Conservation (phyloP, 2,329 filamentous ascomycete species). For the Diaporthe ampelina region DNA sequence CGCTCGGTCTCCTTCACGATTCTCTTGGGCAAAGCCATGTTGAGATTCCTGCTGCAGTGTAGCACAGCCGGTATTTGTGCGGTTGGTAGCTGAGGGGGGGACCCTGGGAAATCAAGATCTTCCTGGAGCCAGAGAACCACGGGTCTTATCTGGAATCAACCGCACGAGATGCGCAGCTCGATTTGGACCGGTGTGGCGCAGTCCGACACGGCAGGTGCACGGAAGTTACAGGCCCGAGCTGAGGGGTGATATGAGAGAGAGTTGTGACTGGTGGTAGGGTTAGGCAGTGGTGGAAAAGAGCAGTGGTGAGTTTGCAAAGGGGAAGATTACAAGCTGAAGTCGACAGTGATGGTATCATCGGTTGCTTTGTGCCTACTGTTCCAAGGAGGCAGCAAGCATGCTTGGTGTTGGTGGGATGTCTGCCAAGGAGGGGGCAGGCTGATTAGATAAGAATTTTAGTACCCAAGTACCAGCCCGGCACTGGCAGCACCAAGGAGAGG, state of each 20-base stretch:
- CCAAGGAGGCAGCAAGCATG: neutral
- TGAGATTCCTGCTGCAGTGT: slow-evolving; percentile 28
- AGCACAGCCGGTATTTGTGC: neutral
- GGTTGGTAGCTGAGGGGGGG: neutral
- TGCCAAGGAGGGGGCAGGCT: slow-evolving; percentile 24
- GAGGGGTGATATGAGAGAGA: neutral
- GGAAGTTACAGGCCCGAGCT: neutral
- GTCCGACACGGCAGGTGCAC: neutral
- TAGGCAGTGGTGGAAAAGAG: neutral
- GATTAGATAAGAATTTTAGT: slow-evolving; percentile 35
- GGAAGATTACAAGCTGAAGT: neutral
- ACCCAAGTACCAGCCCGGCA: neutral
- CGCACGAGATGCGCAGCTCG: neutral
- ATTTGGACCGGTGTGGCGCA: slow-evolving; percentile 8
- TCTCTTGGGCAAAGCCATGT: slow-evolving; percentile 89
- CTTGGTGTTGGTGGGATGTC: slow-evolving; percentile 28
- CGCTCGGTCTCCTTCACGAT: slow-evolving; percentile 99
- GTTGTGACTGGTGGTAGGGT: neutral
- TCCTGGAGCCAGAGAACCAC: neutral
- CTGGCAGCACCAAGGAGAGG: neutral
- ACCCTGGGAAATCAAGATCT: neutral
- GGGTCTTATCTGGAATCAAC: slow-evolving; percentile 1
- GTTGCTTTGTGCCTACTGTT: neutral
- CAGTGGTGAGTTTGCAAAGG: neutral
- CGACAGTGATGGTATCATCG: slow-evolving; percentile 26